A percentile compares a stretch with the other conserved stretches of the same genome.
These are phyloP conservation scores for Phialophora chinensis DNA, from an alignment of 2,329 filamentous ascomycete species.

Conservation along the genomic window DNA sequence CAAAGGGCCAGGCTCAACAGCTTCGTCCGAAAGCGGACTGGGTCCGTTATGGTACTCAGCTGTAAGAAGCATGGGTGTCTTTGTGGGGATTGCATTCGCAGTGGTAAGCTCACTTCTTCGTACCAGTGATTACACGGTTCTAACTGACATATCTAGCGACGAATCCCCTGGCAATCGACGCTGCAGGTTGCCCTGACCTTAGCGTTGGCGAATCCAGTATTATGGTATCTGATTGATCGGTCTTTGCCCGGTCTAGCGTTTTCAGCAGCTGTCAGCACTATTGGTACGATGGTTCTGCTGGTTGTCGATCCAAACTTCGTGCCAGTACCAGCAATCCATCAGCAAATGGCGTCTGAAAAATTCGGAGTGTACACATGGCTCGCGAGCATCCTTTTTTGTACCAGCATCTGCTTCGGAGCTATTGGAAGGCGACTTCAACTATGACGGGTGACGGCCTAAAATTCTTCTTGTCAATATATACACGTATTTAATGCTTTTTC, in stretches of 20 bases:
- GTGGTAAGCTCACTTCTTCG: slow-evolving; percentile 67
- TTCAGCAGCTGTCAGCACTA: slow-evolving; percentile 73
- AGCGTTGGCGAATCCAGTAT: slow-evolving; percentile 85
- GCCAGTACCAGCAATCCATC: slow-evolving; percentile 64
- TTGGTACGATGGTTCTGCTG: slow-evolving; percentile 75
- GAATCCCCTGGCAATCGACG: slow-evolving; percentile 90
- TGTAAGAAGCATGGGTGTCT: slow-evolving; percentile 71
- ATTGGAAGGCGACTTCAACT: slow-evolving; percentile 75
- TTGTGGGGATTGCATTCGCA: slow-evolving; percentile 75
- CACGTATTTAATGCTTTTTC: slow-evolving; percentile 7
- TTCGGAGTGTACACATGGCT: slow-evolving; percentile 79
- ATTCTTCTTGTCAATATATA: slow-evolving; percentile 11
- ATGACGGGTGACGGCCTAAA: slow-evolving; percentile 13
- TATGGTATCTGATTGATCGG: slow-evolving; percentile 97
- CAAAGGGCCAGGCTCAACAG: slow-evolving; percentile 26
- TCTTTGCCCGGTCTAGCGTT: slow-evolving; percentile 83
- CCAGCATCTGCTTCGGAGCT: slow-evolving; percentile 93
- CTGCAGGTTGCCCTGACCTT: slow-evolving; percentile 91
- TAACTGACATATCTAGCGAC: slow-evolving; percentile 64
- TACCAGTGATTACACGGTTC: slow-evolving; percentile 25
- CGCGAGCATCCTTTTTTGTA: slow-evolving; percentile 91
- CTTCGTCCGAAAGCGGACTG: slow-evolving; percentile 46
- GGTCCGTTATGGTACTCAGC: slow-evolving; percentile 76
- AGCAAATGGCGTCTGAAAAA: slow-evolving; percentile 53
- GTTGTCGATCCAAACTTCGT: slow-evolving; percentile 79